Conservation (phyloP, 1,284 basidiomycete genomes). For the Naganishia sp. region DNA sequence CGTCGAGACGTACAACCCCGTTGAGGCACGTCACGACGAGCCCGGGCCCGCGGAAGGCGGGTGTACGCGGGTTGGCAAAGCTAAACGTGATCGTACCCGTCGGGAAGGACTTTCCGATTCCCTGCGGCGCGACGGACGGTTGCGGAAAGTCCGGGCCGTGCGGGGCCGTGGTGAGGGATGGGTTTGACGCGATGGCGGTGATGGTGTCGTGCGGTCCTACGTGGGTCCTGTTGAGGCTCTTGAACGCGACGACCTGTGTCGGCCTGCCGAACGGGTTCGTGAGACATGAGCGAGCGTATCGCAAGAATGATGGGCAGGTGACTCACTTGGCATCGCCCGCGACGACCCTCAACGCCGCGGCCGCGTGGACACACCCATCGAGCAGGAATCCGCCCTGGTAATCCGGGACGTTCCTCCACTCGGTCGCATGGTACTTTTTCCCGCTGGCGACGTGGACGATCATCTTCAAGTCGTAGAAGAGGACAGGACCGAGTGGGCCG, state of each 20-base stretch:
- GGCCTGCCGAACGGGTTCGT: too few species aligned
- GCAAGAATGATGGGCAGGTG: not conserved
- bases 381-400: slow-evolving; percentile 71
- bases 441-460: slow-evolving; percentile 64
- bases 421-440: slow-evolving; percentile 74
- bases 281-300: too few species aligned
- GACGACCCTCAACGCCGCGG: slow-evolving; percentile 45
- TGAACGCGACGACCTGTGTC: slow-evolving; percentile 63
- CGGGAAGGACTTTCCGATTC: slow-evolving; percentile 42
- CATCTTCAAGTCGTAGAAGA: slow-evolving; percentile 54
- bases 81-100: slow-evolving; percentile 45
- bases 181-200: slow-evolving; percentile 59
- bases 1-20: slow-evolving; percentile 53
- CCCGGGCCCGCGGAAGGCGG: slow-evolving; percentile 34
- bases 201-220: slow-evolving; percentile 72
- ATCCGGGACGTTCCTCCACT: slow-evolving; percentile 78
- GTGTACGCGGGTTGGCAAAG: slow-evolving; percentile 44
- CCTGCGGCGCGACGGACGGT: slow-evolving; percentile 27
- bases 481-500: slow-evolving; percentile 63
- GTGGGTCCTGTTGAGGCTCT: slow-evolving; percentile 67
- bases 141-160: slow-evolving; percentile 54
- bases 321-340: slow-evolving; percentile 55
- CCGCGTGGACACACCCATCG: slow-evolving; percentile 52
- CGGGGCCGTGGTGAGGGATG: slow-evolving; percentile 62
- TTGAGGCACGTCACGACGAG: slow-evolving; percentile 45